phyloP scores from a whole-genome alignment of 345 rosid species.

The Lenwebbia sp. region DNA sequence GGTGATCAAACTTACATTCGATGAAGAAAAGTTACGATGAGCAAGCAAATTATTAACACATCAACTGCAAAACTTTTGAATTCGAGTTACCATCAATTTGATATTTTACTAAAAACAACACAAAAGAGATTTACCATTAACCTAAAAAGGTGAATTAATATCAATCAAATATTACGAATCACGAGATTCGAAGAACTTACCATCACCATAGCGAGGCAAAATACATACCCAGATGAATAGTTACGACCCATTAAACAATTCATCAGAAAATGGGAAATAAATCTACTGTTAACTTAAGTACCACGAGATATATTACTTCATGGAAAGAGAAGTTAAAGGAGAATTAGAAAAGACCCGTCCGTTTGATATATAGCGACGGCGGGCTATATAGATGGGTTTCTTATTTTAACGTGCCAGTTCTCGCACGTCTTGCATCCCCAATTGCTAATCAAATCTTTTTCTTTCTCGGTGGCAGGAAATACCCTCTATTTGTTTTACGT shows the following conservation, averaged over 20 bases:
- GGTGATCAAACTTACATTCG: not conserved
- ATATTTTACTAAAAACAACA: not conserved
- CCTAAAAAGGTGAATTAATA: too few species aligned
- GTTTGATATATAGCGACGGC: too few species aligned
- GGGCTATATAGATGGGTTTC: too few species aligned
- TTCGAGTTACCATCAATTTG: not conserved
- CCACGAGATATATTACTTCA: too few species aligned
- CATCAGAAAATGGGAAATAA: not conserved
- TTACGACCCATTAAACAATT: not conserved
- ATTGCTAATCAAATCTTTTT: too few species aligned
- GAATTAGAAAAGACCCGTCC: too few species aligned
- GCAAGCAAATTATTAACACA: not conserved
- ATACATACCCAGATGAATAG: not conserved
- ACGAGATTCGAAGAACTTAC: fast-evolving
- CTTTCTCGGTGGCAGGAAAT: too few species aligned
- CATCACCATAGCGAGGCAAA: not conserved
- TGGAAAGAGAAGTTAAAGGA: too few species aligned
- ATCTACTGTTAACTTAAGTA: not conserved
- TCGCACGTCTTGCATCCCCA: too few species aligned
- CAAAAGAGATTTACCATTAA: not conserved
- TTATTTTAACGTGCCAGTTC: too few species aligned
- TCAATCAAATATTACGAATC: not conserved
- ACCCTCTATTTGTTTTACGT: too few species aligned
- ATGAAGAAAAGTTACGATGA: not conserved
- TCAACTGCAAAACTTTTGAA: not conserved